phyloP scores from a whole-genome alignment of 345 rosid genomes.

The Eucalyptus albens region DNA sequence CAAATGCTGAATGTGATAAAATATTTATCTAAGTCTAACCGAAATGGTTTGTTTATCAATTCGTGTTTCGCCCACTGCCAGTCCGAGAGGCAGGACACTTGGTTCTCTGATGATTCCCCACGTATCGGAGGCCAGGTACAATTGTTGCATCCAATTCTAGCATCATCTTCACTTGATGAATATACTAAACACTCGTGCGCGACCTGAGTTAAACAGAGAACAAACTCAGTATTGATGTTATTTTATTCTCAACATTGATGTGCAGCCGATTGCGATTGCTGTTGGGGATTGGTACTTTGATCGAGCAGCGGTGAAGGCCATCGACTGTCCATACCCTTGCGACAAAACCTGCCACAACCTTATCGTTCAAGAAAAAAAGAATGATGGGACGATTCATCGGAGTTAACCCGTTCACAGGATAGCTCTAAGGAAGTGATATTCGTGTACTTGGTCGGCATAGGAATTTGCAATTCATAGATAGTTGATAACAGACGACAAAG shows the following conservation, averaged over 20 bases:
- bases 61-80: conserved; percentile 98
- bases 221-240: neutral
- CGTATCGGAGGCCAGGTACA: conserved; percentile 60
- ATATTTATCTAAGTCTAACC: conserved; percentile 54
- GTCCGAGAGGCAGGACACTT: conserved; percentile 90
- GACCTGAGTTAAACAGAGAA: neutral
- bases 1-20: conserved; percentile 60
- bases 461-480: neutral
- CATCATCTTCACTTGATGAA: neutral
- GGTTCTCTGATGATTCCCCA: conserved; percentile 88
- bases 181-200: neutral
- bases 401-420: neutral
- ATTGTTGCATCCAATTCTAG: neutral
- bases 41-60: conserved; percentile 78
- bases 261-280: conserved; percentile 73
- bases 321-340: conserved; percentile 88
- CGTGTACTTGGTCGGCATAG: neutral
- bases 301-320: conserved; percentile 42
- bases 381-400: conserved; percentile 4
- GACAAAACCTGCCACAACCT: conserved; percentile 89
- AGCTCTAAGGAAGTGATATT: neutral
- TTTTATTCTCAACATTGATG: neutral
- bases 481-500: neutral
- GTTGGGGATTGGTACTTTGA: conserved; percentile 96
- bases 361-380: conserved; percentile 23